Conservation (phyloP, 2,329 filamentous ascomycete genomes). For the Apiospora pterosperma region DNA sequence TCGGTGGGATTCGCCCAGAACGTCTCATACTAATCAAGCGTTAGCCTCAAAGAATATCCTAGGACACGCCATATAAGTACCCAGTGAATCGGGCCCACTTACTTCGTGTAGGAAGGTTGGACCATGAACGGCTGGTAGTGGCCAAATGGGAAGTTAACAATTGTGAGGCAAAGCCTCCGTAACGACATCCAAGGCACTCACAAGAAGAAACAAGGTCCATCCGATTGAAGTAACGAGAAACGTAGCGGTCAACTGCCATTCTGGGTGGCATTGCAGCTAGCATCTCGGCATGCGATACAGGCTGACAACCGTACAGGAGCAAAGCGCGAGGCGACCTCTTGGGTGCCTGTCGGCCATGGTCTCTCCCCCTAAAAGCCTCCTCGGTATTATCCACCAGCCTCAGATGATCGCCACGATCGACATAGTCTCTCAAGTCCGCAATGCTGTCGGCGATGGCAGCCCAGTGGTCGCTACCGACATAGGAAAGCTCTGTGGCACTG, state of each 20-base stretch:
- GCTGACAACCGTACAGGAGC: slow-evolving; percentile 29
- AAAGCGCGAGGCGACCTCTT: slow-evolving; percentile 15
- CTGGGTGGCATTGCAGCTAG: slow-evolving; percentile 30
- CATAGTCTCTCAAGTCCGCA: slow-evolving; percentile 33
- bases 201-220: slow-evolving; percentile 25
- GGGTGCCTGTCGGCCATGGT: background rate
- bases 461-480: slow-evolving; percentile 37
- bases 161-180: slow-evolving; percentile 7
- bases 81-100: background rate
- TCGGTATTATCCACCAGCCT: background rate
- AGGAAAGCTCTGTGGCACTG: slow-evolving; percentile 21
- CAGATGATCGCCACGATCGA: slow-evolving; percentile 24
- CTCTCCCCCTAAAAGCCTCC: background rate
- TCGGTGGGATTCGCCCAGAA: slow-evolving; percentile 39
- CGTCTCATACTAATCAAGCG: slow-evolving; percentile 32
- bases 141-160: background rate
- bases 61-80: too few species aligned
- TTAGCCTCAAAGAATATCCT: too few species aligned
- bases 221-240: slow-evolving; percentile 35
- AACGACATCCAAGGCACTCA: background rate
- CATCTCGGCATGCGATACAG: slow-evolving; percentile 25
- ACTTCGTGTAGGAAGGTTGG: slow-evolving; percentile 27
- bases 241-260: slow-evolving; percentile 29
- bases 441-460: slow-evolving; percentile 37
- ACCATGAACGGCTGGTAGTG: slow-evolving; percentile 23